phyloP scores from a whole-genome alignment of 805 yeast genomes.

The Spathaspora boniae region DNA sequence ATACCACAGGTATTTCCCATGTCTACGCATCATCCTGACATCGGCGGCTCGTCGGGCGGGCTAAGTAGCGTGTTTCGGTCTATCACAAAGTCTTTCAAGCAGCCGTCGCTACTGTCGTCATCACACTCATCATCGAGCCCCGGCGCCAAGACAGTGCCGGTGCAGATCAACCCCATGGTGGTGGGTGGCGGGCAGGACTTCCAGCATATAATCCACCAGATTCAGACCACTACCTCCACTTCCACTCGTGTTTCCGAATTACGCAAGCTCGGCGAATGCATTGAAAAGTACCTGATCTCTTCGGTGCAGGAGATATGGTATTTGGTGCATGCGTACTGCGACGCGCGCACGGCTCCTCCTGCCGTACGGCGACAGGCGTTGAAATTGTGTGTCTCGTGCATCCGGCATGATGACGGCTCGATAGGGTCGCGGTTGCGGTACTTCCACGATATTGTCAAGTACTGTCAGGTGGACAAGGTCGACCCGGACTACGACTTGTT shows the following conservation, averaged over 20 bases:
- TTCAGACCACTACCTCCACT: conserved; percentile 33
- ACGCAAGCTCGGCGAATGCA: conserved; percentile 43
- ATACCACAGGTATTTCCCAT: not conserved
- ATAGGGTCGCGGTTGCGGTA: conserved; percentile 50
- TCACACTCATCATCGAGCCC: conserved; percentile 33
- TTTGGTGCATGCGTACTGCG: conserved; percentile 53
- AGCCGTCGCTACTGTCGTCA: conserved; percentile 19
- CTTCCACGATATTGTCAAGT: conserved; percentile 54
- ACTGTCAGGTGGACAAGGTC: conserved; percentile 31
- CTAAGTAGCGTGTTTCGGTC: conserved; percentile 40
- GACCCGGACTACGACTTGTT: conserved; percentile 53
- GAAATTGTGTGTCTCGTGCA: conserved; percentile 53
- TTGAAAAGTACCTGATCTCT: conserved; percentile 51
- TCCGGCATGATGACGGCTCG: conserved; percentile 47
- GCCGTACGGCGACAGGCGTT: conserved; percentile 45
- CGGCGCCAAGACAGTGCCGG: conserved; percentile 24
- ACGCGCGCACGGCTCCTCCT: conserved; percentile 28
- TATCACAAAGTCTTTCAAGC: conserved; percentile 34
- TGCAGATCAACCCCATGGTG: conserved; percentile 38
- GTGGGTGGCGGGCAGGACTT: conserved; percentile 45
- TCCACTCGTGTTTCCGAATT: conserved; percentile 47
- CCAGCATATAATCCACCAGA: conserved; percentile 34
- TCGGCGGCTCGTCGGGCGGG: conserved; percentile 26
- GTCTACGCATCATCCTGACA: conserved; percentile 29
- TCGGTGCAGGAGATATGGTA: conserved; percentile 78